phyloP scores from a whole-genome alignment of 1,284 basidiomycete species.

The Fomitopsis schrenkii region DNA sequence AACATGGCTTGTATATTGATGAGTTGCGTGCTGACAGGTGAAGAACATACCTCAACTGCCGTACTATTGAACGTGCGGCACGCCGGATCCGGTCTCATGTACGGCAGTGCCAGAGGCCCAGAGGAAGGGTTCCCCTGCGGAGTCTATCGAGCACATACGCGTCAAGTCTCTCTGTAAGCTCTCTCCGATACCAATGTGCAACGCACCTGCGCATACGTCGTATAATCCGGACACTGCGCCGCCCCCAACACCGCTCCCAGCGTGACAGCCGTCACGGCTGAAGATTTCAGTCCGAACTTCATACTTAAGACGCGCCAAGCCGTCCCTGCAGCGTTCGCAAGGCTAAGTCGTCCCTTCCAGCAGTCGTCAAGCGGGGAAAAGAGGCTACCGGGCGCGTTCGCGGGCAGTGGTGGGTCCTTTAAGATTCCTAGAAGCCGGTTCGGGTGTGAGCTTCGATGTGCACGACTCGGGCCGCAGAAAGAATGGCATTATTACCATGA shows the following conservation, averaged over 20 bases:
- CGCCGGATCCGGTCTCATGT: slow-evolving; percentile 61
- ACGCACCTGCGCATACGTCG: slow-evolving; percentile 54
- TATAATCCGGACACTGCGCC: slow-evolving; percentile 59
- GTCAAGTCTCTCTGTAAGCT: background rate
- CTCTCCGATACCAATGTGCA: background rate
- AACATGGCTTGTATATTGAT: background rate
- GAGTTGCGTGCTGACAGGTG: background rate
- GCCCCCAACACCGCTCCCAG: slow-evolving; percentile 21
- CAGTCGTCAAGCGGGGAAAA: background rate
- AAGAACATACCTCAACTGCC: slow-evolving; percentile 54
- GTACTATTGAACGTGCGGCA: slow-evolving; percentile 73
- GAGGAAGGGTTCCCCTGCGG: slow-evolving; percentile 56
- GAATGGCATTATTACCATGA: slow-evolving; percentile 12
- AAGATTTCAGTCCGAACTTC: slow-evolving; percentile 17
- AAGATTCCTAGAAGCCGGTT: slow-evolving; percentile 3
- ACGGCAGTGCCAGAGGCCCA: slow-evolving; percentile 62
- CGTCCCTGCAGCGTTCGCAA: background rate
- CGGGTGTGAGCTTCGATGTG: slow-evolving; percentile 6
- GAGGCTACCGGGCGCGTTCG: background rate
- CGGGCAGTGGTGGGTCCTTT: background rate
- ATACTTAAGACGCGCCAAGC: slow-evolving; percentile 14
- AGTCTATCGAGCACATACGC: slow-evolving; percentile 27
- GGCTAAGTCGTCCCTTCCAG: background rate
- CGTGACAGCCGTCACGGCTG: slow-evolving; percentile 12
- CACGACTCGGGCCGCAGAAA: slow-evolving; percentile 13